Percentiles rank a stretch among this genome's conserved stretches.
Conservation (phyloP, 1,284 basidiomycete species). For the Cryptococcus hybrid region DNA sequence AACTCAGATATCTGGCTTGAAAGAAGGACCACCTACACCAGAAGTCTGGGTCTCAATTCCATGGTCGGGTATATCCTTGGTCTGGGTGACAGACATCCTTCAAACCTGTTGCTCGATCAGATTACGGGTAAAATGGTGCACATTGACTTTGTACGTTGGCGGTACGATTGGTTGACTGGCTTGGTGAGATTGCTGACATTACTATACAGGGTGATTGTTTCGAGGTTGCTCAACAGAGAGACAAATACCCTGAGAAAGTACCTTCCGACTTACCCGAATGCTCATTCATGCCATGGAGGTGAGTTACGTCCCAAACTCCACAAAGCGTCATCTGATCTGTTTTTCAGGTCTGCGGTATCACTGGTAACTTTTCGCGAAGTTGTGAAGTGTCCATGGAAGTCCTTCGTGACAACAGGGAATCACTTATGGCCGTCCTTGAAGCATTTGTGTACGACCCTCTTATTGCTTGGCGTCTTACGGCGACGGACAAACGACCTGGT, state of each 20-base stretch:
- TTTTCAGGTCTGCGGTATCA: slow-evolving; percentile 77
- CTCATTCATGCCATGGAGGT: slow-evolving; percentile 97
- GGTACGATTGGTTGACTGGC: not conserved
- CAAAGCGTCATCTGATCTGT: not conserved
- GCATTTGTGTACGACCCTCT: slow-evolving; percentile 65
- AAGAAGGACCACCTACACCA: slow-evolving; percentile 92
- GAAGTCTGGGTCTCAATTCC: slow-evolving; percentile 91
- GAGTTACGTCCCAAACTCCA: slow-evolving; percentile 52
- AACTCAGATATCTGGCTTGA: slow-evolving; percentile 99
- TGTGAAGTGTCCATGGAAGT: slow-evolving; percentile 99
- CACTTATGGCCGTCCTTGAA: slow-evolving; percentile 95
- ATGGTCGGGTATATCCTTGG: slow-evolving; percentile 99
- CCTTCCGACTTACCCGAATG: slow-evolving; percentile 99
- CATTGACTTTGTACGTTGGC: slow-evolving; percentile 73
- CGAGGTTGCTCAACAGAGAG: slow-evolving; percentile 90
- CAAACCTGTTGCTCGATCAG: slow-evolving; percentile 90
- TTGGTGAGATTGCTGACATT: not conserved
- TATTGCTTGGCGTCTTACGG: slow-evolving; percentile 57
- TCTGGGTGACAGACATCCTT: slow-evolving; percentile 97
- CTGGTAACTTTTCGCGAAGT: slow-evolving; percentile 93
- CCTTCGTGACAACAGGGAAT: slow-evolving; percentile 94
- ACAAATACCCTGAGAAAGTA: slow-evolving; percentile 99
- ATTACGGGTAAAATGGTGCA: slow-evolving; percentile 94
- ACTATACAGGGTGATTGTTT: slow-evolving; percentile 72
- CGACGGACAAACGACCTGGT: slow-evolving; percentile 46